Evolutionary conservation across 208 protist genomes (phyloP).

Genomic region (Leishmania turanica): DNA sequence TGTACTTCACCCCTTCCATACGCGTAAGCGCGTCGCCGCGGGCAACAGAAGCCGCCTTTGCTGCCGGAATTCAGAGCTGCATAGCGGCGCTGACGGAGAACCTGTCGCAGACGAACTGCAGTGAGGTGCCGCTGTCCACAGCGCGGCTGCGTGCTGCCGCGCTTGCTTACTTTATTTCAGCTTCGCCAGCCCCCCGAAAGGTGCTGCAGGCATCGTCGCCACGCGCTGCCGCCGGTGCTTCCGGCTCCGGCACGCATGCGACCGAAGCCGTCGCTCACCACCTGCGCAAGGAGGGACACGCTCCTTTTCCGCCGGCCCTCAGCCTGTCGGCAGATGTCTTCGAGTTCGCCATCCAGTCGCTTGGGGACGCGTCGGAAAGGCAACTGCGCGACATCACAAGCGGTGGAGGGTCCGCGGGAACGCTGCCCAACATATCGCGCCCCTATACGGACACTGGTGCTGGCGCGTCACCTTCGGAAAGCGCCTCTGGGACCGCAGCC

Average conservation of each 20-base stretch:
- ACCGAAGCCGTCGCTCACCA: not conserved
- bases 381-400: not conserved
- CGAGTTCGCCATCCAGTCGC: conserved; percentile 27
- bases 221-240: not conserved
- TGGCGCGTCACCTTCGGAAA: not conserved
- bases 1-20: conserved; percentile 34
- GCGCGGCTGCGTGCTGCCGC: conserved; percentile 30
- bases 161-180: conserved; percentile 20
- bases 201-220: not conserved
- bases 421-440: not conserved
- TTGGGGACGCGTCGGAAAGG: conserved; percentile 1
- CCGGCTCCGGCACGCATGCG: not conserved
- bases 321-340: conserved; percentile 15
- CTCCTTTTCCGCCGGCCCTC: not conserved
- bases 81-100: conserved; percentile 18
- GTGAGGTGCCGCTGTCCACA: conserved; percentile 19
- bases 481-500: not conserved
- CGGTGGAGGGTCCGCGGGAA: not conserved
- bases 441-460: not conserved
- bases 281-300: not conserved
- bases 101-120: conserved; percentile 10
- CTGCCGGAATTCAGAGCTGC: conserved; percentile 22
- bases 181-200: not conserved
- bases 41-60: conserved; percentile 33
- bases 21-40: conserved; percentile 38